Evolutionary conservation across 352 stramenopile genomes (phyloP).

Genomic region (Phytophthora colocasiae): DNA sequence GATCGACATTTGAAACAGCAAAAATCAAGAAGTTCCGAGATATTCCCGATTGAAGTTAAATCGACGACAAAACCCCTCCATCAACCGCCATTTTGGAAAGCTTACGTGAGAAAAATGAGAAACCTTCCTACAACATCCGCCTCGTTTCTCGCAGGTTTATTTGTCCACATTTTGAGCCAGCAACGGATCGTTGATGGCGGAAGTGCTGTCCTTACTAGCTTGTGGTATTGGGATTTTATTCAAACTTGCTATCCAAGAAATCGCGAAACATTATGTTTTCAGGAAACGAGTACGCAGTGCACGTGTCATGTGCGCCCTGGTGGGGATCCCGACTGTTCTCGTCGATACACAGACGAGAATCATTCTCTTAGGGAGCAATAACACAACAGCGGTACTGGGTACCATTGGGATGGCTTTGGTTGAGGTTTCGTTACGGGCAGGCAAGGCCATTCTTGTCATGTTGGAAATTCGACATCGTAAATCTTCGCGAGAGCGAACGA

Average conservation of each 20-base stretch:
- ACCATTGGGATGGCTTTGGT: too few relatives aligned
- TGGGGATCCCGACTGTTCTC: slow-evolving; percentile 43
- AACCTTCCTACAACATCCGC: background rate
- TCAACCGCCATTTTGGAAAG: slow-evolving; percentile 2
- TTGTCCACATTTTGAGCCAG: background rate
- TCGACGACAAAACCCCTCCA: background rate
- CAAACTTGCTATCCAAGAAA: slow-evolving; percentile 40
- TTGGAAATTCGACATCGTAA: too few relatives aligned
- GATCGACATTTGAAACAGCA: slow-evolving; percentile 2
- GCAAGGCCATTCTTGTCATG: too few relatives aligned
- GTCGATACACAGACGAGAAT: too few relatives aligned
- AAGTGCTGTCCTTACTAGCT: too few relatives aligned
- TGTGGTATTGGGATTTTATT: slow-evolving; percentile 7
- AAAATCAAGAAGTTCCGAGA: background rate
- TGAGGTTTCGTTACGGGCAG: too few relatives aligned
- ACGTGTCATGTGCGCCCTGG: slow-evolving; percentile 38
- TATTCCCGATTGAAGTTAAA: background rate
- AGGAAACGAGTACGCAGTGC: slow-evolving; percentile 24
- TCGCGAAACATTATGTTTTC: slow-evolving; percentile 31
- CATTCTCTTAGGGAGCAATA: too few relatives aligned
- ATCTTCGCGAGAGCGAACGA: too few relatives aligned
- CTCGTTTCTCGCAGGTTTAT: background rate
- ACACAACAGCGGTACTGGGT: too few relatives aligned
- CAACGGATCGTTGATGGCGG: slow-evolving; percentile 11
- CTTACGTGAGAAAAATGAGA: background rate